These are phyloP conservation scores for Rhodomyrtus tomentosa DNA, from an alignment of 345 rosid genomes.

Conservation along the genomic window DNA sequence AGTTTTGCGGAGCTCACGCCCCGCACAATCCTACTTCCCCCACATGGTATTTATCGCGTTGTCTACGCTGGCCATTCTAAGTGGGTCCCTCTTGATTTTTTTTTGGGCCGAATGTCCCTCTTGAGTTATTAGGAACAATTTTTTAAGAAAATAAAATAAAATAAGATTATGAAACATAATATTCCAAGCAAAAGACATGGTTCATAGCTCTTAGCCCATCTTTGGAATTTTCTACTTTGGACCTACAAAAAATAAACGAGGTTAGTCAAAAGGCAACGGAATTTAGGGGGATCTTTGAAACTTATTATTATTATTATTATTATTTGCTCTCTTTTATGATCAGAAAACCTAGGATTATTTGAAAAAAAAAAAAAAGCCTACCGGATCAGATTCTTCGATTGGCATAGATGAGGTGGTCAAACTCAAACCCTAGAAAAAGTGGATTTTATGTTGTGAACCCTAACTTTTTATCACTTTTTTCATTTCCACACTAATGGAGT, in stretches of 20 bases:
- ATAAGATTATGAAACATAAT: not conserved
- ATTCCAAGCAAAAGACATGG: not conserved
- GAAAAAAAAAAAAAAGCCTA: not conserved
- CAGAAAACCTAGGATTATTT: not conserved
- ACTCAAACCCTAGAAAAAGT: not conserved
- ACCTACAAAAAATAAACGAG: not conserved
- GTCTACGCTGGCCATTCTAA: not conserved
- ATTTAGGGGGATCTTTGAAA: constrained; percentile 4
- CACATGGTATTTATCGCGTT: constrained; percentile 6
- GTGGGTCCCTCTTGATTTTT: not conserved
- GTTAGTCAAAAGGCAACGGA: constrained; percentile 9
- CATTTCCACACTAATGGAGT: not conserved
- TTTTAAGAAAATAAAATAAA: not conserved
- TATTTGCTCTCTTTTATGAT: no score
- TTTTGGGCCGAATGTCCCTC: not conserved
- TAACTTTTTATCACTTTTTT: not conserved
- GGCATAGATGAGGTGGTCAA: not conserved
- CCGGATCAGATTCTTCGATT: not conserved
- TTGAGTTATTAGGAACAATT: not conserved
- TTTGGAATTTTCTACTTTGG: not conserved
- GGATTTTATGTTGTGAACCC: not conserved
- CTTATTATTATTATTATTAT: no score
- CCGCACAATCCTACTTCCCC: constrained; percentile 11
- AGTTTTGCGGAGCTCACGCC: not conserved
- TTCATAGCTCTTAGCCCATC: not conserved